phyloP scores from a whole-genome alignment of 2,329 filamentous ascomycete species.

The Colletotrichum sp. region DNA sequence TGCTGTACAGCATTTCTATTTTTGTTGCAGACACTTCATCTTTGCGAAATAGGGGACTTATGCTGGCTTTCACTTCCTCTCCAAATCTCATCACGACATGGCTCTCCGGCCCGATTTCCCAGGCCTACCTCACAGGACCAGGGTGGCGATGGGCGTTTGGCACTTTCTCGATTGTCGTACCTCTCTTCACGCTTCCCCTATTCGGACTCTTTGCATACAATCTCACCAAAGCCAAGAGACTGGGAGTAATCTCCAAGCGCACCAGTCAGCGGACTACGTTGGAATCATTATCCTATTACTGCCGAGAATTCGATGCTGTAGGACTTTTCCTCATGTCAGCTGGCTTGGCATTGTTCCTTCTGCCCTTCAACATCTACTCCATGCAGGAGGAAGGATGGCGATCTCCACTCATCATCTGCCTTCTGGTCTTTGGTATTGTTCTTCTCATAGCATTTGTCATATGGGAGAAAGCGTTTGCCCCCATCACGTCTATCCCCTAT shows the following conservation, averaged over 20 bases:
- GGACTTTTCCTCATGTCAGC: constrained; percentile 57
- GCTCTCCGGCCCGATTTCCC: neutral
- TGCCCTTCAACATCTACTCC: constrained; percentile 49
- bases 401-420: constrained; percentile 48
- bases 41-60: neutral
- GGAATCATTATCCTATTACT: neutral
- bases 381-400: constrained; percentile 41
- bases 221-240: neutral
- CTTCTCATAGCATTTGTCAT: constrained; percentile 49
- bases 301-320: constrained; percentile 22
- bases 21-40: neutral
- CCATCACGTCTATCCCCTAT: constrained; percentile 56
- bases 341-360: constrained; percentile 55
- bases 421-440: constrained; percentile 54
- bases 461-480: constrained; percentile 58
- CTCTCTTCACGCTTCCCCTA: neutral
- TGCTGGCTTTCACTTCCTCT: neutral
- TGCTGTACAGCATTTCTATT: neutral
- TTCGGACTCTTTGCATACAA: neutral
- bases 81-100: neutral
- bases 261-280: neutral
- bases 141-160: neutral
- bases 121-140: neutral
- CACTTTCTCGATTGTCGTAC: neutral
- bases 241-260: neutral